These are phyloP conservation scores for Aspergillus incahuasiensis DNA, from an alignment of 495 filamentous ascomycete species.

Conservation along the genomic window DNA sequence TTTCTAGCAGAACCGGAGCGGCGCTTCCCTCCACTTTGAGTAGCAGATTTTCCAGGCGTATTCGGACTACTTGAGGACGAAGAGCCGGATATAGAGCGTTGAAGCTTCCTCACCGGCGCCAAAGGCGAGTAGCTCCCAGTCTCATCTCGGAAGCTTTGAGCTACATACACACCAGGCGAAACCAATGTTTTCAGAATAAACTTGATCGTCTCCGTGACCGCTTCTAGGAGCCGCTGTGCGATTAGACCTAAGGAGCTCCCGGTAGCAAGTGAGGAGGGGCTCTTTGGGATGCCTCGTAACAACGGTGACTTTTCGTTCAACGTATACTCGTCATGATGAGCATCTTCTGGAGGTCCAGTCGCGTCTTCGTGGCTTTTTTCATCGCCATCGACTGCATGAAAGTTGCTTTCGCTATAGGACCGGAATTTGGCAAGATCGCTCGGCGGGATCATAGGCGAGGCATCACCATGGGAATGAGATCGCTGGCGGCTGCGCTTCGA, in stretches of 20 bases:
- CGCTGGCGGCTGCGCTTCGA: conserved; percentile 51
- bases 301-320: conserved; percentile 67
- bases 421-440: conserved; percentile 43
- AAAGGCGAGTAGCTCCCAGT: conserved; percentile 71
- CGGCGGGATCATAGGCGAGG: conserved; percentile 40
- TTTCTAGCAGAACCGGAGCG: conserved; percentile 35
- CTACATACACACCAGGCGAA: conserved; percentile 73
- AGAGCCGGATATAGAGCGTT: conserved; percentile 35
- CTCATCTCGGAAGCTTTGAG: conserved; percentile 72
- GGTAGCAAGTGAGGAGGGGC: conserved; percentile 54
- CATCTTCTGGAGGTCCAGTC: conserved; percentile 20
- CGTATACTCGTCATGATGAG: conserved; percentile 29
- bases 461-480: conserved; percentile 61
- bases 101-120: conserved; percentile 55
- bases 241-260: conserved; percentile 43
- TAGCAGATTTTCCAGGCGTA: conserved; percentile 27
- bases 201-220: conserved; percentile 61
- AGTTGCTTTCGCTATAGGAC: conserved; percentile 44
- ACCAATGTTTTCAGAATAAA: conserved; percentile 74
- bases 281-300: conserved; percentile 33
- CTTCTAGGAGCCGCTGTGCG: conserved; percentile 44
- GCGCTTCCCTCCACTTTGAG: conserved; percentile 26
- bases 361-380: conserved; percentile 35
- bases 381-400: conserved; percentile 27
- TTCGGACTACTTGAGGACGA: conserved; percentile 20